These are phyloP conservation scores for Mycena pura DNA, from an alignment of 768 basidiomycete species.

Conservation along the genomic window DNA sequence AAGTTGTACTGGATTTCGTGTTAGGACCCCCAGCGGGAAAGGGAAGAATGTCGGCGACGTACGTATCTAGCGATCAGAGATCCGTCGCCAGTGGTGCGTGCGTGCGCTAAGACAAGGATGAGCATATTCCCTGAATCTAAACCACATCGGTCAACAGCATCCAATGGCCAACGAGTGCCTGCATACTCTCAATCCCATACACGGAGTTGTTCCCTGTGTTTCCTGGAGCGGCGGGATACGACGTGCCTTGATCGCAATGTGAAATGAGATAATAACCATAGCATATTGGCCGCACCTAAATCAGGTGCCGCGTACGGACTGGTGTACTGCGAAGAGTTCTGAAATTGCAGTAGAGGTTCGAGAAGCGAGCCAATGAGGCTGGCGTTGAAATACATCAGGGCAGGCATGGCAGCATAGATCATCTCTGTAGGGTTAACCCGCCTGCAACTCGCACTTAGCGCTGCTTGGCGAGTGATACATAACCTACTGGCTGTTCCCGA, in stretches of 20 bases:
- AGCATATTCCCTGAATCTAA: slow-evolving; percentile 66
- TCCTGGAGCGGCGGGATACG: slow-evolving; percentile 29
- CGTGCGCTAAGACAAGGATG: slow-evolving; percentile 56
- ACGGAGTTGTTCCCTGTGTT: slow-evolving; percentile 20
- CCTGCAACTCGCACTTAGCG: too few species aligned
- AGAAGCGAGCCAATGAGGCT: too few species aligned
- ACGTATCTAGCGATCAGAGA: slow-evolving; percentile 48
- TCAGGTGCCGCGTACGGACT: slow-evolving; percentile 39
- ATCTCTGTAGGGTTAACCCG: too few species aligned
- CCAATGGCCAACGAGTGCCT: background rate
- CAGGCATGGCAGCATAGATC: too few species aligned
- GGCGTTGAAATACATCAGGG: too few species aligned
- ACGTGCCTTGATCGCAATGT: slow-evolving; percentile 7
- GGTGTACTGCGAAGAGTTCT: slow-evolving; percentile 32
- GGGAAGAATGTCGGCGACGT: slow-evolving; percentile 21
- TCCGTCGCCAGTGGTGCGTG: slow-evolving; percentile 36
- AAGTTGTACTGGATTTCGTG: slow-evolving; percentile 42
- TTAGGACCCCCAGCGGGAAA: background rate
- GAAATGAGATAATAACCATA: too few species aligned
- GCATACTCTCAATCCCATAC: slow-evolving; percentile 34
- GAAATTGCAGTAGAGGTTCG: too few species aligned
- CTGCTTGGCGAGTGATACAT: too few species aligned
- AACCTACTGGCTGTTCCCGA: slow-evolving; percentile 46
- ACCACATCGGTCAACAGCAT: background rate
- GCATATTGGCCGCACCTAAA: slow-evolving; percentile 34